These are phyloP conservation scores for Trichophyton simii DNA, from an alignment of 2,329 filamentous ascomycete genomes.

Conservation along the genomic window DNA sequence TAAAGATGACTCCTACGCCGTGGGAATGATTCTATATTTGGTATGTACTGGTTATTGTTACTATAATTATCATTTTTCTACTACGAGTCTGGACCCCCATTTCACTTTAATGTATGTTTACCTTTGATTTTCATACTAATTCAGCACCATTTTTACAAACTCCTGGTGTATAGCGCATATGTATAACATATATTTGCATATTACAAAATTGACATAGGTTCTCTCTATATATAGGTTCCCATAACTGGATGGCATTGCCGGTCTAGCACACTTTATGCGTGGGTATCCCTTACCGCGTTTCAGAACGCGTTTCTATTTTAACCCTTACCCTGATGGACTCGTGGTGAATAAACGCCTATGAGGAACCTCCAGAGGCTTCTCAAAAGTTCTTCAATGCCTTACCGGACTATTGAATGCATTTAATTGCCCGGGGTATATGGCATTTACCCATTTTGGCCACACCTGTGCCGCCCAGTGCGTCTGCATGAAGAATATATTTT, in stretches of 20 bases:
- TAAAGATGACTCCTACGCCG: background rate
- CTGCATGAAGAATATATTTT: background rate
- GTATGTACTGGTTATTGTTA: background rate
- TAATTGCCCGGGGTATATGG: too few relatives aligned
- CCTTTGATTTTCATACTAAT: background rate
- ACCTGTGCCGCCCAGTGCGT: background rate
- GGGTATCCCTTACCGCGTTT: background rate
- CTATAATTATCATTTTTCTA: too few relatives aligned
- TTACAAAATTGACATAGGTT: background rate
- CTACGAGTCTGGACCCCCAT: background rate
- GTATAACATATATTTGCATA: background rate
- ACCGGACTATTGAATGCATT: background rate
- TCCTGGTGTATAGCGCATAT: background rate
- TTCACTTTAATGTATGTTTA: background rate
- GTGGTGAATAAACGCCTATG: background rate
- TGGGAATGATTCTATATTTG: background rate
- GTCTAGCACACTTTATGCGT: background rate
- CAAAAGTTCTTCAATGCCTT: background rate
- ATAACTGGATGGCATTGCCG: background rate
- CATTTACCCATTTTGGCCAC: background rate
- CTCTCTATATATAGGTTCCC: background rate
- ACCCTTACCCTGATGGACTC: background rate
- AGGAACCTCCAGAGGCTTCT: background rate
- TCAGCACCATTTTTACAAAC: background rate
- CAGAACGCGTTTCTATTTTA: background rate